Base-by-base conservation (phyloP, 306 rosid species). In the Sicyos edulis region DNA sequence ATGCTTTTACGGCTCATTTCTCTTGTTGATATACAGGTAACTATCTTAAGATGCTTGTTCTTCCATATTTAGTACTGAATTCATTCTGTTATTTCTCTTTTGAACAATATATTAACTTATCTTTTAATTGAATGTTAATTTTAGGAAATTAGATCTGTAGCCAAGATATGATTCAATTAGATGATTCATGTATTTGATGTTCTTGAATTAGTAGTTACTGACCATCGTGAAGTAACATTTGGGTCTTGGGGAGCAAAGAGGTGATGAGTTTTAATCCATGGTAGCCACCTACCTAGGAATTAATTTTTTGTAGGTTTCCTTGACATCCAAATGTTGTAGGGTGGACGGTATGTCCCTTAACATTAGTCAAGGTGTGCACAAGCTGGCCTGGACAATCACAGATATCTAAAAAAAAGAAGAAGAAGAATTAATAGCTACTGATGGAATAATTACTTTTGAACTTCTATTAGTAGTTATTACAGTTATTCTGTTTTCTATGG, bases 21-120 rank as follows among this genome's bases (percentile, higher is more conserved):
- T 79, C 81, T 88, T 21, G 91, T 92, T 61, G 98, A 92, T 81
- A 90, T 88, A 78, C 96, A 90, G 85, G 96, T 88, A 65, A 77
- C 15, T 32, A 32, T 11, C 26, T 47, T 66, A 47, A 20, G 37
- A 45, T 14, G 54, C 29, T 20, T 20, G 7, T 47, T 32, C n/a
- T 11, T 66, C 56, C 34, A 67, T 67, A 21, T 67, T 9, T 65
- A 42, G 29, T 17, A 14, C 20, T 12, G 72, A 21, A 67, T 14
- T 22, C 13, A 12, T 47, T 67, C 45, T 65, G 7, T 67, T 45
- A 16, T n/a, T 6, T 21, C 72, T 67, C 12, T 47, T 66, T 51
- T 67, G n/a, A 67, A 47, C 55, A 67, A 11, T 47, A 40, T 51
- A 70, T 52, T 52, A 52, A 26, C 29, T 52, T 26, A 12, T 70